Percentiles rank a stretch among this genome's conserved stretches.
phyloP scores from a whole-genome alignment of 2,329 filamentous ascomycete species.

The Madurella mycetomatis region DNA sequence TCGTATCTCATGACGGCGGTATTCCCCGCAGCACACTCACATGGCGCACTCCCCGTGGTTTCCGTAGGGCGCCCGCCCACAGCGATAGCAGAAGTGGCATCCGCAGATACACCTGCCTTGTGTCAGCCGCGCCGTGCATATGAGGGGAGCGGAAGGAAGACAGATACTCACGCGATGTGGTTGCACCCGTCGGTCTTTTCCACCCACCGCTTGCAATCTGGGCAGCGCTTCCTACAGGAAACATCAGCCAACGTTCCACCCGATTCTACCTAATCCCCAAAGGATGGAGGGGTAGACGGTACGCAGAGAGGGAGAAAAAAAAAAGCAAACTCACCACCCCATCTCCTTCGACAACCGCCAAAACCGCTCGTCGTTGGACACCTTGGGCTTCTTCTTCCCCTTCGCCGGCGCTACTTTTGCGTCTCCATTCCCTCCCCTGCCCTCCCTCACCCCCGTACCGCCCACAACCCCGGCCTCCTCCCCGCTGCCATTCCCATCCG shows the following conservation, averaged over 20 bases:
- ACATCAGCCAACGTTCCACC: background rate
- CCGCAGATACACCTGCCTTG: constrained; percentile 17
- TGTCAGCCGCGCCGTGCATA: background rate
- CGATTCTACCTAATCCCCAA: no score
- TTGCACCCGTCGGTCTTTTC: constrained; percentile 22
- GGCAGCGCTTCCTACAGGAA: constrained; percentile 15
- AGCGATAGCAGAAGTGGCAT: constrained; percentile 22
- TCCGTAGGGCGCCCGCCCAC: constrained; percentile 12
- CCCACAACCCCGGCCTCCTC: background rate
- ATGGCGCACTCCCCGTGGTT: constrained; percentile 6
- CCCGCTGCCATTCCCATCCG: background rate
- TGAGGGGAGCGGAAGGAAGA: background rate
- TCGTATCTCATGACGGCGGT: background rate
- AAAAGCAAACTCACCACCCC: constrained; percentile 7
- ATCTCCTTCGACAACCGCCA: background rate
- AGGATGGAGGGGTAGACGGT: no score
- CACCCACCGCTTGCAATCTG: constrained; percentile 15
- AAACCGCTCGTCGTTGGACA: constrained; percentile 3
- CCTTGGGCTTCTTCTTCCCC: background rate
- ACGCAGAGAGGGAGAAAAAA: background rate
- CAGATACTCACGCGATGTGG: constrained; percentile 17
- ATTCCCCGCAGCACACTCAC: background rate
- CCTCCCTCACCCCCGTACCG: background rate
- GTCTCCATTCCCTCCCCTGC: background rate
- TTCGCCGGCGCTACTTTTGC: no score